phyloP scores from a whole-genome alignment of 2,329 filamentous ascomycete genomes.

The Xylariomycetidae sp. region DNA sequence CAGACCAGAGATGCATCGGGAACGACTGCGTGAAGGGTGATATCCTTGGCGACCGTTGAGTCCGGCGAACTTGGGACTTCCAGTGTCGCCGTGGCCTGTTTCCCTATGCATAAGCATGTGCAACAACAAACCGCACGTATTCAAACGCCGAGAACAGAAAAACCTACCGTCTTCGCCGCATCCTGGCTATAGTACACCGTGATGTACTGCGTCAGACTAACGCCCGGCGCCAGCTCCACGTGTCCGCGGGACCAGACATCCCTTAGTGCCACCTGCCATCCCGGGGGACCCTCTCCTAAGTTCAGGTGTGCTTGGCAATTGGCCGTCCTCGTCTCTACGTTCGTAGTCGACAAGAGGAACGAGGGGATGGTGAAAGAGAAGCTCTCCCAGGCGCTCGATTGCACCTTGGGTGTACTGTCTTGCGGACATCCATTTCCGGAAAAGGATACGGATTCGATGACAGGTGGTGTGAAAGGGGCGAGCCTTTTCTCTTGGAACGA shows the following conservation, averaged over 20 bases:
- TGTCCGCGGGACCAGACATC: conserved; percentile 15
- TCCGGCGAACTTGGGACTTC: conserved; percentile 9
- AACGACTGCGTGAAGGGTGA: conserved; percentile 12
- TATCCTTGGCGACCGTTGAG: conserved; percentile 5
- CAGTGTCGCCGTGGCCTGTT: conserved; percentile 6
- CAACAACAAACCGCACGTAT: background rate
- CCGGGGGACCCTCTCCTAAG: conserved; percentile 9
- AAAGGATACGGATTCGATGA: conserved; percentile 12
- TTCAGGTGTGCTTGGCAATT: conserved; percentile 18
- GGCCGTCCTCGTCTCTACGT: conserved; percentile 9
- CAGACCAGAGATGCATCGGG: conserved; percentile 11
- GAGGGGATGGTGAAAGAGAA: conserved; percentile 13
- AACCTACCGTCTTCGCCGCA: conserved; percentile 12
- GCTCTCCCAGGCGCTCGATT: conserved; percentile 10
- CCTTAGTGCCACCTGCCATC: conserved; percentile 17
- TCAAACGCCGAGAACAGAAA: background rate
- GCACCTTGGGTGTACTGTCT: conserved; percentile 5
- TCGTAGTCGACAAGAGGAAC: conserved; percentile 11
- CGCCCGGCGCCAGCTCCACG: conserved; percentile 10
- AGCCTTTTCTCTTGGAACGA: background rate
- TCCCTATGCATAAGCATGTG: background rate
- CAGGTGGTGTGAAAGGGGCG: conserved; percentile 10
- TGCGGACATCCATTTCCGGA: conserved; percentile 18
- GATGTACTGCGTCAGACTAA: conserved; percentile 15
- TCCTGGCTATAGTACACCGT: conserved; percentile 17